Evolutionary conservation across 2,329 filamentous ascomycete species (phyloP).

Genomic region (Calycina marina): DNA sequence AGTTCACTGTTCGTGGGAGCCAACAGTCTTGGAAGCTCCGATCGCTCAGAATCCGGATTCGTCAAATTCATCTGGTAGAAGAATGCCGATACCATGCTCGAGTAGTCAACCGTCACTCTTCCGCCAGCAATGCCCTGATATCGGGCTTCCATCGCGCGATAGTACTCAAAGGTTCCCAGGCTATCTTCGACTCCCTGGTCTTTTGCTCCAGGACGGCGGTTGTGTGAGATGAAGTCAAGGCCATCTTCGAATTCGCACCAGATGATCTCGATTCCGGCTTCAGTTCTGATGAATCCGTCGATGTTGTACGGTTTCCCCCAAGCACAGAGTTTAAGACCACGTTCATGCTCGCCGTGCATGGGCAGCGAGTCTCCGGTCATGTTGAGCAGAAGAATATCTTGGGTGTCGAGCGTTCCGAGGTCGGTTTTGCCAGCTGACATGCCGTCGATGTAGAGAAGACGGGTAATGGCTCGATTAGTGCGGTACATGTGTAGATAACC

Average conservation of each 20-base stretch:
- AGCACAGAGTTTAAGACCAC: slow-evolving; percentile 32
- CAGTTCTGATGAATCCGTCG: slow-evolving; percentile 53
- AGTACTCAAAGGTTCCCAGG: slow-evolving; percentile 20
- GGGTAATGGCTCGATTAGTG: slow-evolving; percentile 35
- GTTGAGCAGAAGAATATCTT: slow-evolving; percentile 42
- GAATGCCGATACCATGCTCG: slow-evolving; percentile 19
- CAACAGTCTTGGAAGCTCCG: slow-evolving; percentile 12
- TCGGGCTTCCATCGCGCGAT: slow-evolving; percentile 26
- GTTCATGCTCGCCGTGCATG: not conserved
- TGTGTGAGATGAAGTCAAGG: slow-evolving; percentile 14
- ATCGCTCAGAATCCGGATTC: slow-evolving; percentile 11
- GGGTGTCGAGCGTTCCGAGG: slow-evolving; percentile 53
- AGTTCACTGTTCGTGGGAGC: slow-evolving; percentile 14
- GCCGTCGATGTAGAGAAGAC: slow-evolving; percentile 57
- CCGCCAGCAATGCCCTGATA: slow-evolving; percentile 30
- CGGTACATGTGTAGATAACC: slow-evolving; percentile 57
- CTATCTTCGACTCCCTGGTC: slow-evolving; percentile 1
- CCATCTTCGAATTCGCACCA: slow-evolving; percentile 42
- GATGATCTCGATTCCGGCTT: slow-evolving; percentile 57
- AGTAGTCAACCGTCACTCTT: slow-evolving; percentile 19
- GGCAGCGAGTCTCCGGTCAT: slow-evolving; percentile 4
- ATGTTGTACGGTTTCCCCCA: slow-evolving; percentile 38
- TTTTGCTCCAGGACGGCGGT: slow-evolving; percentile 6
- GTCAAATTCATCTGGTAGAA: slow-evolving; percentile 19
- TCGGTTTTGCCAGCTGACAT: slow-evolving; percentile 50